These are phyloP conservation scores for Geranium incanum DNA, from an alignment of 441 rosid genomes.

Conservation along the genomic window DNA sequence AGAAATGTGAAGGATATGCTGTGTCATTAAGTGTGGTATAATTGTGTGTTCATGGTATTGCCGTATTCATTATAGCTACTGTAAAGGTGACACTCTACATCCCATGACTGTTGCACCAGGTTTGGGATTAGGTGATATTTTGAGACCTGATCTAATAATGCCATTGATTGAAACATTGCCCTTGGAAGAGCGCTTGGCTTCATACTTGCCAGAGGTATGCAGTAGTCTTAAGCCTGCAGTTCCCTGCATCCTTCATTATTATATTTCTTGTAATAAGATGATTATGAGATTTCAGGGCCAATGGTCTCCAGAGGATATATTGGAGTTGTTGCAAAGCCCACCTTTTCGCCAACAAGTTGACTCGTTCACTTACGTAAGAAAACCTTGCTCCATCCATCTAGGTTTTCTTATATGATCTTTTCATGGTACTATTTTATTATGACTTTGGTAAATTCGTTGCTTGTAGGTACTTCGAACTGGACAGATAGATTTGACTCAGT, in stretches of 20 bases:
- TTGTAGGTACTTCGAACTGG: constrained; percentile 85
- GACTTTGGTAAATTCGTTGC: constrained; percentile 17
- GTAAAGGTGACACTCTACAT: constrained; percentile 11
- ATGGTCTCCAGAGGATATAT: constrained; percentile 60
- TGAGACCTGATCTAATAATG: constrained; percentile 83
- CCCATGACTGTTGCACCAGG: constrained; percentile 35
- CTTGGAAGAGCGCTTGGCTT: constrained; percentile 51
- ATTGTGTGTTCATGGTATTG: background rate
- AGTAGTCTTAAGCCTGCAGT: constrained; percentile 10
- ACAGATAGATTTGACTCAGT: constrained; percentile 88
- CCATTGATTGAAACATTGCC: constrained; percentile 71
- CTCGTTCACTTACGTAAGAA: constrained; percentile 82
- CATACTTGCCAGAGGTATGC: constrained; percentile 80
- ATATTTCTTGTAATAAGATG: constrained; percentile 12
- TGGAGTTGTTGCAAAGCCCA: constrained; percentile 84
- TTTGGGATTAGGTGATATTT: constrained; percentile 66
- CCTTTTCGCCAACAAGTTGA: constrained; percentile 96
- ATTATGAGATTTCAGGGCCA: constrained; percentile 50
- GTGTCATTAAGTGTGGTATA: background rate
- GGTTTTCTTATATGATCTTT: constrained; percentile 14
- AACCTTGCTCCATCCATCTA: constrained; percentile 10
- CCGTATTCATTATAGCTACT: background rate
- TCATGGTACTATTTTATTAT: constrained; percentile 7
- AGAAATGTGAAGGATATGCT: background rate
- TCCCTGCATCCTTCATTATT: constrained; percentile 2